Evolutionary conservation across 2,329 filamentous ascomycete genomes (phyloP), one percentile per base, ranked within the genome.

Genomic region (Dactylellina parvicollis): DNA sequence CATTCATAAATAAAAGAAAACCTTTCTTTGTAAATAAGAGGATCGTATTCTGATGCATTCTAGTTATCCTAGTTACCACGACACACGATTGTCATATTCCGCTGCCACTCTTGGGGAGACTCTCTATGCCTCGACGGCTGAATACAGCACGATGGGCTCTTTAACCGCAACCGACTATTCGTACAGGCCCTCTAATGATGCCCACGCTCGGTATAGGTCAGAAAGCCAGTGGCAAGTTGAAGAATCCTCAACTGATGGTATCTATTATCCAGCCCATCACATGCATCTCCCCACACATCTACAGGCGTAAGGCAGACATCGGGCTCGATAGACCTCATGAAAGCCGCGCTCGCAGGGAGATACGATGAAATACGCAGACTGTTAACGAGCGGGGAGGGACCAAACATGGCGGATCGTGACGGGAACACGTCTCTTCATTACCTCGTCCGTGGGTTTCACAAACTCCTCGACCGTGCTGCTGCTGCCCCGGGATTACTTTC

Each of bases 231-330:
- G 69, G 69, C 54, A 60, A 44, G 56, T 66, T 73, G 69, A 73
- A 55, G 69, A 55, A 73, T 36, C 60, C 60, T 49, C 69, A 20
- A 73, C 69, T 73, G 69, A 73, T 73, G 69, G 69, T 66, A 60
- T 73, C 55, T 73, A 73, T 66, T 73, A 73, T 66, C 40, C 69
- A 73, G 69, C 69, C 69, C 69, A 72, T 65, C 67, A 73, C 36
- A 54, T 66, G 42, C 49, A 66, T 42, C 69, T 73, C 56, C 59
- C 67, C 60, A 73, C 69, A 59, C 60, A 73, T 44, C 69, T 73
- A 46, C 69, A 65, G 24, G 69, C 69, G 60, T 73, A 60, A 61
- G 54, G 20, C 69, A 73, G 40, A 66, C 69, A 49, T 40, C 69
- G 24, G 30, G 55, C 52, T 73, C 69, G 18, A 66, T 73, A 47